These are phyloP conservation scores for Scleromitrula shiraiana DNA, from an alignment of 2,329 filamentous ascomycete genomes.

Conservation along the genomic window DNA sequence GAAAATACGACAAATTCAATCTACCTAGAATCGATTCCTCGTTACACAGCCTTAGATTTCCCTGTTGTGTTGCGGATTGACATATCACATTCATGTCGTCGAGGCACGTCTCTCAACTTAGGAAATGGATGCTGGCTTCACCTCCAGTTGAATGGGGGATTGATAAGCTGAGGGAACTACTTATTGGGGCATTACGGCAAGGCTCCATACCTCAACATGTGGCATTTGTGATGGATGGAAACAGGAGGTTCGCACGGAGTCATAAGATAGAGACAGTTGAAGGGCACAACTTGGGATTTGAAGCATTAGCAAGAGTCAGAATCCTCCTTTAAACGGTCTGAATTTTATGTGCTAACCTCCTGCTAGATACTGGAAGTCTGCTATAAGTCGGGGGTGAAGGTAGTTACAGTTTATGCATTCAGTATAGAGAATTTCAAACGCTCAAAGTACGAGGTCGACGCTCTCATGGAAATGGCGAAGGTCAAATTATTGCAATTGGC, in stretches of 20 bases:
- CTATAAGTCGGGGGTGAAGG: constrained; percentile 94
- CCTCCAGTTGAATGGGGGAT: constrained; percentile 90
- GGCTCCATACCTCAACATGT: constrained; percentile 91
- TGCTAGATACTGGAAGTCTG: constrained; percentile 84
- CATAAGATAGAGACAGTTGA: constrained; percentile 95
- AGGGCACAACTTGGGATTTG: constrained; percentile 91
- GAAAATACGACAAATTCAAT: background rate
- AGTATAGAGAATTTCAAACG: constrained; percentile 99
- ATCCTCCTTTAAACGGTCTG: background rate
- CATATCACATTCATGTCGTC: constrained; percentile 33
- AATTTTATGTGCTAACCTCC: constrained; percentile 11
- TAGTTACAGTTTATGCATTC: constrained; percentile 96
- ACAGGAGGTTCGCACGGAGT: constrained; percentile 80
- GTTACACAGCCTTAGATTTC: background rate
- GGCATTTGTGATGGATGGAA: constrained; percentile 99
- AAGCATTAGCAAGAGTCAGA: constrained; percentile 77
- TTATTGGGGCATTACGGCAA: constrained; percentile 83
- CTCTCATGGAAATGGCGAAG: constrained; percentile 95
- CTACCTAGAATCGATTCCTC: background rate
- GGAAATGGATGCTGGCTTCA: constrained; percentile 75
- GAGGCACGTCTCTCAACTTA: constrained; percentile 51
- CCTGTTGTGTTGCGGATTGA: background rate
- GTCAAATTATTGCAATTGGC: constrained; percentile 86
- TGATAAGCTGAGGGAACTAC: constrained; percentile 67
- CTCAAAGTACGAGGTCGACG: constrained; percentile 92